Evolutionary conservation across 148 eudicot genomes (phyloP).

Genomic region (Amaranthus palmeri): DNA sequence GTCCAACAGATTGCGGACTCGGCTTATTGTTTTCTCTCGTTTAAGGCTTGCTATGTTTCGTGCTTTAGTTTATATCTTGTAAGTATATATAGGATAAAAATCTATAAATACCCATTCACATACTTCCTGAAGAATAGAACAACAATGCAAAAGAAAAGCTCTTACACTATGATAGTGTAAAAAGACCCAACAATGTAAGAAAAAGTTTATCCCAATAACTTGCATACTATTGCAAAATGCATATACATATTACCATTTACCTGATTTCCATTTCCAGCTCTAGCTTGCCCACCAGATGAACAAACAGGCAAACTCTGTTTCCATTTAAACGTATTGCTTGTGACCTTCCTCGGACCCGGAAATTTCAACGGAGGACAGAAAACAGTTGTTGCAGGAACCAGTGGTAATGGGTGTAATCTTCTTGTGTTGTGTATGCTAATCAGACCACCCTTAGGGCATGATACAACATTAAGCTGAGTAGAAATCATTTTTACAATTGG

Average conservation of each 20-base stretch:
- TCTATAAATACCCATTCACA: too few species aligned
- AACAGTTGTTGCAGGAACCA: constrained; percentile 16
- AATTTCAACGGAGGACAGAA: constrained; percentile 12
- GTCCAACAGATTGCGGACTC: too few species aligned
- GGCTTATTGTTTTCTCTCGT: too few species aligned
- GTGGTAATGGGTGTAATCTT: constrained; percentile 13
- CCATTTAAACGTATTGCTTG: constrained; percentile 15
- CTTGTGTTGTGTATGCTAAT: not conserved
- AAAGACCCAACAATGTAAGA: too few species aligned
- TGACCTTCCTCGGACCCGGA: constrained; percentile 15
- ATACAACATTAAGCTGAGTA: constrained; percentile 37
- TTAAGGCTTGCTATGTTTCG: too few species aligned
- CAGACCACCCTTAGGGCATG: constrained; percentile 25
- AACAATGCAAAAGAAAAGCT: too few species aligned
- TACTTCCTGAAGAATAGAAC: too few species aligned
- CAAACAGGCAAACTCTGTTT: constrained; percentile 34
- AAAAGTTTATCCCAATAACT: too few species aligned
- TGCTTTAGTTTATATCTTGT: too few species aligned
- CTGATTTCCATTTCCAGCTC: constrained; percentile 36
- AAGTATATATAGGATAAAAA: too few species aligned
- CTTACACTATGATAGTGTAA: too few species aligned
- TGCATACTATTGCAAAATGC: not conserved
- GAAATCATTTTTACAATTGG: constrained; percentile 36
- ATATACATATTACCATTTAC: constrained; percentile 20
- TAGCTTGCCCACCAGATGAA: constrained; percentile 39